Percentiles rank a stretch among this genome's conserved stretches.
Conservation (phyloP, 176 grass and related monocot genomes). For the Echinochloa phyllopogon region DNA sequence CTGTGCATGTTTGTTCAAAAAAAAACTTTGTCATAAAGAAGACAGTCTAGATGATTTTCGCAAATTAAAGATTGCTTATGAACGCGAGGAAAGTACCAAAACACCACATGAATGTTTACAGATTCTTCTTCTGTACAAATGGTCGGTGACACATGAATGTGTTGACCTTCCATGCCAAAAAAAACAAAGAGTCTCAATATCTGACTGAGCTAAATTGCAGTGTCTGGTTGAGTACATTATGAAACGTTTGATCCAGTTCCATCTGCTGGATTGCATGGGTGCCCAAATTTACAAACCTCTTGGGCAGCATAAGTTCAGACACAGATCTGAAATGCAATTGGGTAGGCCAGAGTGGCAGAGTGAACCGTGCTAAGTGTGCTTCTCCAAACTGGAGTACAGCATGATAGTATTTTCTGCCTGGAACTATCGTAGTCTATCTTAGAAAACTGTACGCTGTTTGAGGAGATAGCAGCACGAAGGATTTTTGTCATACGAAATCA, state of each 20-base stretch:
- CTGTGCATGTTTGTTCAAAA: no score
- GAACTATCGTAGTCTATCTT: neutral
- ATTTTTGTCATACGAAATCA: neutral
- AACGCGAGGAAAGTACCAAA: neutral
- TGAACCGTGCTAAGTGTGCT: neutral
- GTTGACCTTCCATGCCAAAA: neutral
- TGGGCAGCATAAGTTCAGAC: neutral
- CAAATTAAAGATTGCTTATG: neutral
- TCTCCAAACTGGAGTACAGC: neutral
- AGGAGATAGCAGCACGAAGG: neutral
- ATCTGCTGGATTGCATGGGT: neutral
- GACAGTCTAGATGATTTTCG: neutral
- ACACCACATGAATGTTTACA: neutral
- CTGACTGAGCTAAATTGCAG: constrained; percentile 1
- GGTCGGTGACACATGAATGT: neutral
- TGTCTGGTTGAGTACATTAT: neutral
- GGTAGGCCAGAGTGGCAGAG: neutral
- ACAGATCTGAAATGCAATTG: neutral
- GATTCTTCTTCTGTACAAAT: neutral
- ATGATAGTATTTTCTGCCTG: neutral
- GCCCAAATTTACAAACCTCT: neutral
- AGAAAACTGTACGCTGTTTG: neutral
- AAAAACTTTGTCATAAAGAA: neutral
- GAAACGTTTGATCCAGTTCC: neutral
- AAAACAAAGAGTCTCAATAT: neutral